A percentile compares a stretch with the other conserved stretches of the same genome.
These are phyloP conservation scores for Trichosanthes cucumerina DNA, from an alignment of 306 rosid genomes.

Conservation along the genomic window DNA sequence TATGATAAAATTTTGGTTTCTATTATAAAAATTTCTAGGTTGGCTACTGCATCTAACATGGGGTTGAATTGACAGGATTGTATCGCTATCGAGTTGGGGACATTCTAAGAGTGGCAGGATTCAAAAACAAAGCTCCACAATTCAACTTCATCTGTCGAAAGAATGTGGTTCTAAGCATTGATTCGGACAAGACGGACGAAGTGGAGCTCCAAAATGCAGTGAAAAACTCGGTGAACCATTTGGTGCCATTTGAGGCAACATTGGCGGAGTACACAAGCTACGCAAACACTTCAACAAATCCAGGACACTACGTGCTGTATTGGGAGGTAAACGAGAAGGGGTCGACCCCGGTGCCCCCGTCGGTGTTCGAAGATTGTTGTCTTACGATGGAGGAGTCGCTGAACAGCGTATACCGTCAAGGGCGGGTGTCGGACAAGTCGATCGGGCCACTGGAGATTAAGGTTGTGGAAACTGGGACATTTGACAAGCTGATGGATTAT, in stretches of 20 bases:
- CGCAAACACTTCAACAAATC: slow-evolving; percentile 9
- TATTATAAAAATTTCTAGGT: not conserved
- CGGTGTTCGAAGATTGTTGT: slow-evolving; percentile 14
- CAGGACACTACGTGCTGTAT: slow-evolving; percentile 9
- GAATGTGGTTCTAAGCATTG: slow-evolving; percentile 13
- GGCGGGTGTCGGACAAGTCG: slow-evolving; percentile 9
- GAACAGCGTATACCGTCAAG: slow-evolving; percentile 10
- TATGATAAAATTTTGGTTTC: no score
- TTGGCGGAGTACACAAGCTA: slow-evolving; percentile 12
- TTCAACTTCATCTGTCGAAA: slow-evolving; percentile 13
- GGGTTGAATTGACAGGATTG: not conserved
- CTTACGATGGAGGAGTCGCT: slow-evolving; percentile 8
- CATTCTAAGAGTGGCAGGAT: slow-evolving; percentile 10
- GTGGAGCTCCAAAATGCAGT: slow-evolving; percentile 13
- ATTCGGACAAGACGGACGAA: slow-evolving; percentile 11
- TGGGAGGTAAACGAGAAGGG: slow-evolving; percentile 5
- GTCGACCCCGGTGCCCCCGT: not conserved
- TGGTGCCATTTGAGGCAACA: not conserved
- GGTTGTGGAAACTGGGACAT: slow-evolving; percentile 1
- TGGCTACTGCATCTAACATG: no score
- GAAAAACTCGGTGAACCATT: not conserved
- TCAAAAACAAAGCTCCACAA: slow-evolving; percentile 16
- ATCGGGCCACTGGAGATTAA: slow-evolving; percentile 10
- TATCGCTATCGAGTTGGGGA: slow-evolving; percentile 12
- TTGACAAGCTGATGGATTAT: slow-evolving; percentile 13